Evolutionary conservation across 768 basidiomycete species (phyloP), one percentile per base, ranked within the genome.

Genomic region (Phylloporus arenicola): DNA sequence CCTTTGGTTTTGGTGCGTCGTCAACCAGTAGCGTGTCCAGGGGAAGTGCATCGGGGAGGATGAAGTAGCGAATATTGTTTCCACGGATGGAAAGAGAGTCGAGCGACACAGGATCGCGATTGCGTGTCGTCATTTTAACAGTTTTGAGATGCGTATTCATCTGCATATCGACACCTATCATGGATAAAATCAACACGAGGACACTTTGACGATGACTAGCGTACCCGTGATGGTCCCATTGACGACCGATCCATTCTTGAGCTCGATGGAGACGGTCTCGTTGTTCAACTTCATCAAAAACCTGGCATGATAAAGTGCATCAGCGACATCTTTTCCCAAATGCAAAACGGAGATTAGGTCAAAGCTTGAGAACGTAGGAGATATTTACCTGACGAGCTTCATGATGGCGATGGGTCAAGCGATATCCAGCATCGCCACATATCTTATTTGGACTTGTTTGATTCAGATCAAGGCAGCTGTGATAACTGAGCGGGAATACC

Each of bases 231-330:
- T 96, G 20, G 95, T 99, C 11, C 95, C 95, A 63, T 95, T 88
- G 14, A 99, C 86, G 45, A 92, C 73, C 0, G 92, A 91, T 25
- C 96, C 96, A 62, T 99, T 97, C 74, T 99, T 99, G 59, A 99
- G 80, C 76, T 99, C 94, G 68, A 98, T 82, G 55, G 94, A 92
- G 60, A 97, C 93, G 56, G 95, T 94, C 79, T 99, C 95, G 69
- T 97, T 97, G 80, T 96, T 95, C 74, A 99, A 73, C 79, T 98
- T 99, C 95, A 98, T 99, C 78, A 96, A 81, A 75, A 95, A 97
- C 70, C 92, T 95, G 64, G 27, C 49, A 31, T 19, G 31, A 55
- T 42, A 37, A 54, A 50, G 22, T 35, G 39, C 27, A 51, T 64
- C 64, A 65, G 60, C 39, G 38, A 48, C 49, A 30, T 42, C 47